A percentile compares a stretch with the other conserved stretches of the same genome.
Evolutionary conservation across 1,284 basidiomycete species (phyloP).

Genomic region (Moniliophthora roreri): DNA sequence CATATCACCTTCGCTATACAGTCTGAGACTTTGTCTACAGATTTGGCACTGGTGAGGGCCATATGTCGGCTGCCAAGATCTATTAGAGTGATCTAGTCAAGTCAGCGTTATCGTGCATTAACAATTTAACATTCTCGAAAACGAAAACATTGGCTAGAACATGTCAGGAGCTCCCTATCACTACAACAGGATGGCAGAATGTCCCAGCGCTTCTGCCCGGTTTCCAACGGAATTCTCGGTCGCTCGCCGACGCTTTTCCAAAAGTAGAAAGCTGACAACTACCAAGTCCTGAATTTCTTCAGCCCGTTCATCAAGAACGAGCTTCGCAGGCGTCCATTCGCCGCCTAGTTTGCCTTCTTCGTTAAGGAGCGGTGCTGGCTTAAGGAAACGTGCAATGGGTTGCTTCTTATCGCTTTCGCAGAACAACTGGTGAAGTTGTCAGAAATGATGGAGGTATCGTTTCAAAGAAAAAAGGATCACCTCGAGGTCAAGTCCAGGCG

Average conservation of each 20-base stretch:
- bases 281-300: constrained; percentile 35
- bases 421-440: constrained; percentile 30
- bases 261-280: constrained; percentile 38
- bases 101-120: too few species aligned
- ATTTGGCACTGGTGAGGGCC: too few species aligned
- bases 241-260: constrained; percentile 33
- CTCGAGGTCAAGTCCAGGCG: constrained; percentile 34
- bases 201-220: constrained; percentile 9
- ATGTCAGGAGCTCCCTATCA: too few species aligned
- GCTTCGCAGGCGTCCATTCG: constrained; percentile 24
- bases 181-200: background rate
- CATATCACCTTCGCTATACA: too few species aligned
- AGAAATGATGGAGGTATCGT: background rate
- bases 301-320: constrained; percentile 33
- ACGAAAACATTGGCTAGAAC: too few species aligned
- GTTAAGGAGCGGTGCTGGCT: constrained; percentile 23
- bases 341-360: constrained; percentile 2
- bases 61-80: too few species aligned
- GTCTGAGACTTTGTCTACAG: too few species aligned
- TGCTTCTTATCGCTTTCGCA: constrained; percentile 29
- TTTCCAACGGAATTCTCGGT: constrained; percentile 21
- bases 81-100: too few species aligned
- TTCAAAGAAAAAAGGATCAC: constrained; percentile 18
- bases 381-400: constrained; percentile 37
- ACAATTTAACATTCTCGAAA: too few species aligned